phyloP scores from a whole-genome alignment of 345 rosid species.

The Gossypium turneri region DNA sequence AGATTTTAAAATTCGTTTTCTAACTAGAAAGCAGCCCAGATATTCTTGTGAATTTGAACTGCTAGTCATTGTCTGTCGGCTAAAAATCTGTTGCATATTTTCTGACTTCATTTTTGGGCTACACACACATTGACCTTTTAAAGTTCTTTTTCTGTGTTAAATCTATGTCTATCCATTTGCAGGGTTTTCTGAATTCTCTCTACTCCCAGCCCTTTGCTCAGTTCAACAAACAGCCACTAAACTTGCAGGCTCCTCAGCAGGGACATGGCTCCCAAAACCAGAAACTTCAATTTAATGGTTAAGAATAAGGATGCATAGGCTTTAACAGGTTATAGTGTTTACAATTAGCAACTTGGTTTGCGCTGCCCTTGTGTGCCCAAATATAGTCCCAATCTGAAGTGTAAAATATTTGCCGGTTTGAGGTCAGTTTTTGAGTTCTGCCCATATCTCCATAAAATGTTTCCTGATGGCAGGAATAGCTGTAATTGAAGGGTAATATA shows the following conservation, averaged over 20 bases:
- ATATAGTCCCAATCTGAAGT: conserved; percentile 18
- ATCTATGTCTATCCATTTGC: conserved; percentile 17
- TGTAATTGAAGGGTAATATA: conserved; percentile 9
- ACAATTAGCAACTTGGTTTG: conserved; percentile 71
- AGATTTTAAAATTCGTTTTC: neutral
- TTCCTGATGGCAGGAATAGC: conserved; percentile 27
- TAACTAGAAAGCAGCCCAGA: too few species aligned
- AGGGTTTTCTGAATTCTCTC: conserved; percentile 88
- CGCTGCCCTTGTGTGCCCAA: conserved; percentile 59
- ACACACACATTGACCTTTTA: neutral
- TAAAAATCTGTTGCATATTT: neutral
- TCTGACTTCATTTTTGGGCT: neutral
- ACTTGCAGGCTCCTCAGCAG: conserved; percentile 63
- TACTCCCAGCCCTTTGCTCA: conserved; percentile 90
- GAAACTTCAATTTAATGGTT: conserved; percentile 81
- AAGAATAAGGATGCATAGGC: conserved; percentile 29
- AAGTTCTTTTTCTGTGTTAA: neutral
- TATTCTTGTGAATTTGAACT: neutral
- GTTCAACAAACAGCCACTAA: conserved; percentile 72
- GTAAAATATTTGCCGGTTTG: conserved; percentile 27
- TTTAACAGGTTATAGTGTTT: conserved; percentile 64
- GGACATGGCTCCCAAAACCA: conserved; percentile 80
- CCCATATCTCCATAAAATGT: conserved; percentile 18
- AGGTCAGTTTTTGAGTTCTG: conserved; percentile 30
- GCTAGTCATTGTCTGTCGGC: neutral